phyloP scores from a whole-genome alignment of 73 alveolate genomes.

The Uronychia setigera region DNA sequence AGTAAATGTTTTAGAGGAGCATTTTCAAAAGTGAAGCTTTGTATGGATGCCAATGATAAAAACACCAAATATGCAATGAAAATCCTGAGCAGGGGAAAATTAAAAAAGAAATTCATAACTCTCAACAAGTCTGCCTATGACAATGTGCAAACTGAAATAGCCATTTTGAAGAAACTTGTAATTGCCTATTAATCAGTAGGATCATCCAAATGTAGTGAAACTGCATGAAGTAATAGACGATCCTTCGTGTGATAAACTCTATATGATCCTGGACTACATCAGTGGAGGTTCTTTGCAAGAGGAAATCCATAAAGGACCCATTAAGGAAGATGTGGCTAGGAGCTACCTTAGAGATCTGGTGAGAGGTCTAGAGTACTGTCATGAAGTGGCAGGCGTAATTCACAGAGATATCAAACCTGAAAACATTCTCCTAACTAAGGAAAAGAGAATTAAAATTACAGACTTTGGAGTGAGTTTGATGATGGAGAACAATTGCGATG shows the following conservation, averaged over 20 bases:
- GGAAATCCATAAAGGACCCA: not conserved
- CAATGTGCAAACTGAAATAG: slow-evolving; percentile 43
- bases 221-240: slow-evolving; percentile 65
- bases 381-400: slow-evolving; percentile 58
- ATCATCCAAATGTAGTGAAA: slow-evolving; percentile 60
- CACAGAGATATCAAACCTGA: slow-evolving; percentile 93
- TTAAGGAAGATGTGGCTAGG: slow-evolving; percentile 9
- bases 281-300: slow-evolving; percentile 15
- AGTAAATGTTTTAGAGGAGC: slow-evolving; percentile 5
- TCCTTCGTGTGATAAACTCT: slow-evolving; percentile 44
- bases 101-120: slow-evolving; percentile 37
- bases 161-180: slow-evolving; percentile 58
- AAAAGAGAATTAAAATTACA: slow-evolving; percentile 62
- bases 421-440: slow-evolving; percentile 73
- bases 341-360: slow-evolving; percentile 46
- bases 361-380: slow-evolving; percentile 50
- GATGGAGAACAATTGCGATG: slow-evolving; percentile 49
- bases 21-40: slow-evolving; percentile 34
- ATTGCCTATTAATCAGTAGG: not conserved
- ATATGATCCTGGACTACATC: slow-evolving; percentile 61
- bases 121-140: slow-evolving; percentile 34
- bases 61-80: slow-evolving; percentile 46
- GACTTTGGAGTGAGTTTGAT: slow-evolving; percentile 79
- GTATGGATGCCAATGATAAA: slow-evolving; percentile 31
- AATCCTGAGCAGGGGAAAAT: slow-evolving; percentile 38